These are phyloP conservation scores for Helotiales sp. DNA, from an alignment of 2,329 filamentous ascomycete genomes.

Conservation along the genomic window DNA sequence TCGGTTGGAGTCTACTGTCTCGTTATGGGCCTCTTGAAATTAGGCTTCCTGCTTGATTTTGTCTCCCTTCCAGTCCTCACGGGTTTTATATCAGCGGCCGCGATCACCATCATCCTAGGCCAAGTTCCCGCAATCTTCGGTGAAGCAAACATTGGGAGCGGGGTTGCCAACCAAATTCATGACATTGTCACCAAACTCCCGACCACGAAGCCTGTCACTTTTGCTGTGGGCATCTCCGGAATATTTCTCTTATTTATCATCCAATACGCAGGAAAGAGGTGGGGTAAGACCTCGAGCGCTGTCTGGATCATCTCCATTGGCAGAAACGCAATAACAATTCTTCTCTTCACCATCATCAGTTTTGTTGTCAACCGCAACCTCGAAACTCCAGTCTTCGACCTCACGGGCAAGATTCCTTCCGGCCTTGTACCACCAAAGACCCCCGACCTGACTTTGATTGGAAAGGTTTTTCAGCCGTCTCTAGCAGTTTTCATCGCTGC, in stretches of 20 bases:
- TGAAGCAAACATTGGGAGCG: slow-evolving; percentile 46
- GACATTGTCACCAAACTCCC: slow-evolving; percentile 58
- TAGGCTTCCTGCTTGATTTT: slow-evolving; percentile 66
- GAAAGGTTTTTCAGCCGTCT: slow-evolving; percentile 51
- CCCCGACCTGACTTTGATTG: slow-evolving; percentile 48
- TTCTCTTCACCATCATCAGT: slow-evolving; percentile 63
- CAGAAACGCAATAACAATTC: slow-evolving; percentile 59
- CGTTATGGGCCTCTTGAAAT: slow-evolving; percentile 59
- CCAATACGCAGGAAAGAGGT: slow-evolving; percentile 49
- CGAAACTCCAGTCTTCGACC: slow-evolving; percentile 44
- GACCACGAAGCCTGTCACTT: slow-evolving; percentile 48
- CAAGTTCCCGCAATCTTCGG: slow-evolving; percentile 48
- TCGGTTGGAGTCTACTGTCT: slow-evolving; percentile 63
- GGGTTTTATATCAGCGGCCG: slow-evolving; percentile 66
- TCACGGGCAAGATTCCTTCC: slow-evolving; percentile 56
- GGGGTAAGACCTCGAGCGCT: slow-evolving; percentile 57
- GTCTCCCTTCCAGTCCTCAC: slow-evolving; percentile 64
- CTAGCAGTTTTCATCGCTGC: slow-evolving; percentile 54
- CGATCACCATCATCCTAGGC: slow-evolving; percentile 63
- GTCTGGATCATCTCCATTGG: slow-evolving; percentile 61
- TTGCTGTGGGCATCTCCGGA: slow-evolving; percentile 58
- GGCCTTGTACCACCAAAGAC: slow-evolving; percentile 54
- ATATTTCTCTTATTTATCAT: slow-evolving; percentile 57
- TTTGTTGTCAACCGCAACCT: slow-evolving; percentile 57
- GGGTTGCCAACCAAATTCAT: slow-evolving; percentile 57